Evolutionary conservation across 352 stramenopile genomes (phyloP).

Genomic region (Phytophthora lateralis): DNA sequence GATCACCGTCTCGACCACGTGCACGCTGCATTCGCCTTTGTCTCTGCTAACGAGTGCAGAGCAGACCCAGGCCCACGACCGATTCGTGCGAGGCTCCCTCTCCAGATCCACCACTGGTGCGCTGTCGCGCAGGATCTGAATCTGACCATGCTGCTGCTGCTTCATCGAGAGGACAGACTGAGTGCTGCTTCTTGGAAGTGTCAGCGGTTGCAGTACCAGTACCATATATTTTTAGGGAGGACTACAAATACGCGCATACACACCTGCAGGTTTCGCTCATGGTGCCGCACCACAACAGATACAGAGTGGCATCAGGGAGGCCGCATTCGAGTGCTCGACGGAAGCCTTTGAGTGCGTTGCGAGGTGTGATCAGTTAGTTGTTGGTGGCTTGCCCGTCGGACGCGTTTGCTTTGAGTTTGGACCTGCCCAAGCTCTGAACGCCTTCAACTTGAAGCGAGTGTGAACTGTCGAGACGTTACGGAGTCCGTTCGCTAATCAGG

Average conservation of each 20-base stretch:
- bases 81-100: conserved; percentile 45
- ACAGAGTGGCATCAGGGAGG: not conserved
- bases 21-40: conserved; percentile 54
- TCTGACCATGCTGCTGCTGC: conserved; percentile 25
- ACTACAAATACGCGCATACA: not conserved
- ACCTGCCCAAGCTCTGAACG: not conserved
- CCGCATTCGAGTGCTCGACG: no score
- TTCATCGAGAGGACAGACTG: conserved; percentile 8
- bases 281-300: not conserved
- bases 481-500: conserved; percentile 6
- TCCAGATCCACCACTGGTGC: conserved; percentile 59
- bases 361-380: no score
- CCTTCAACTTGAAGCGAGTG: conserved; percentile 11
- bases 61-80: conserved; percentile 77
- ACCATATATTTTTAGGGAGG: conserved; percentile 26
- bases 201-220: conserved; percentile 20
- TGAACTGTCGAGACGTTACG: conserved; percentile 2
- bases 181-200: conserved; percentile 7
- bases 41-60: conserved; percentile 65
- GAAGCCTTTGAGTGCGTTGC: no score
- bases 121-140: conserved; percentile 60
- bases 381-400: not conserved
- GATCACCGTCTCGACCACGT: conserved; percentile 75
- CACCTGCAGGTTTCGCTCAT: not conserved
- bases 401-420: not conserved